Evolutionary conservation across 768 basidiomycete species (phyloP).

Genomic region (Lactarius trivialis): DNA sequence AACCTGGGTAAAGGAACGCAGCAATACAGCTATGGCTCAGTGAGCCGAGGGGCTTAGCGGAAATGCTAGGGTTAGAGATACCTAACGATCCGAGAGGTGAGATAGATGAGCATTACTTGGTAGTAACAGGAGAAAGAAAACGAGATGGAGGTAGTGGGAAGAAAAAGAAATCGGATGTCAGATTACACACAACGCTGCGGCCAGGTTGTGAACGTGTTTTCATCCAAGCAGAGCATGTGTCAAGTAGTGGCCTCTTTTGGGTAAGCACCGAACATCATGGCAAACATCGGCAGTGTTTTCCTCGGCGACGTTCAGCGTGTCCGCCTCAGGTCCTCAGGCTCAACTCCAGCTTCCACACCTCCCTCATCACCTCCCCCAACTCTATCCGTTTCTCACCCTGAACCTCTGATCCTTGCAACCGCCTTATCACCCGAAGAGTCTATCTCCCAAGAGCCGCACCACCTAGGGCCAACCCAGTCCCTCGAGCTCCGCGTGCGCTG

Average conservation of each 20-base stretch:
- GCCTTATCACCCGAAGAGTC: slow-evolving; percentile 10
- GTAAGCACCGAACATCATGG: slow-evolving; percentile 30
- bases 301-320: slow-evolving; percentile 69
- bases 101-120: slow-evolving; percentile 13
- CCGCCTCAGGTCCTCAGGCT: slow-evolving; percentile 40
- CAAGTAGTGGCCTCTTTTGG: neutral
- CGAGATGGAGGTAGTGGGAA: neutral
- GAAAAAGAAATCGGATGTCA: neutral
- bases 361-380: slow-evolving; percentile 39
- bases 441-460: slow-evolving; percentile 4
- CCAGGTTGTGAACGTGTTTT: neutral
- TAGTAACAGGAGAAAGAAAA: neutral
- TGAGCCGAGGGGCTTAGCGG: neutral
- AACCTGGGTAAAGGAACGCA: slow-evolving; percentile 88
- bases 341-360: slow-evolving; percentile 39
- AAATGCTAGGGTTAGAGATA: neutral
- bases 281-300: slow-evolving; percentile 70
- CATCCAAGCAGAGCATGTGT: too few species aligned
- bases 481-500: slow-evolving; percentile 71
- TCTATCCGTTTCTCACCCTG: slow-evolving; percentile 20
- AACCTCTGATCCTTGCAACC: slow-evolving; percentile 16
- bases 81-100: slow-evolving; percentile 17
- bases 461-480: slow-evolving; percentile 59
- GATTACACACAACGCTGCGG: too few species aligned
- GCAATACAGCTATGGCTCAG: slow-evolving; percentile 46